A percentile compares a stretch with the other conserved stretches of the same genome.
Conservation (phyloP, 2,329 filamentous ascomycete species). For the Cryphonectria nitschkei region DNA sequence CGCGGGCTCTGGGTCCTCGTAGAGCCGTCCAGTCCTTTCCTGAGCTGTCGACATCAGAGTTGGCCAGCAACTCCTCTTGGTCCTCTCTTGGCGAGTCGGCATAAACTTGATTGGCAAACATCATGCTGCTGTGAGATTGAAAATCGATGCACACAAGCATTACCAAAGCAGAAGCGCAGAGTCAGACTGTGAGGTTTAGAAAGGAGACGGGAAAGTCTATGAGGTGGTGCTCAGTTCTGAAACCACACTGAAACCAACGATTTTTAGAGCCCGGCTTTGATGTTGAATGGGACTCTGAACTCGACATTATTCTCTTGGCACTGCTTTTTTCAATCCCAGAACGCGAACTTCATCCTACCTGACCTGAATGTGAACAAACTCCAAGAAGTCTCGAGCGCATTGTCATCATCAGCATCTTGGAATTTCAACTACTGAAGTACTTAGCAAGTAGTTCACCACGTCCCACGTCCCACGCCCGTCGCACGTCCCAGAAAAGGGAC, state of each 20-base stretch:
- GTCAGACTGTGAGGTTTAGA: not conserved
- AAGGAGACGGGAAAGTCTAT: too few species aligned
- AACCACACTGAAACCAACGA: not conserved
- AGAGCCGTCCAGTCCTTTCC: constrained; percentile 35
- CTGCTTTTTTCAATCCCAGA: too few species aligned
- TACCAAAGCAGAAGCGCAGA: not conserved
- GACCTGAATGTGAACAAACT: too few species aligned
- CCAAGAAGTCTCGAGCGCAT: too few species aligned
- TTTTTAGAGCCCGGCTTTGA: not conserved
- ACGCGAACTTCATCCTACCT: too few species aligned
- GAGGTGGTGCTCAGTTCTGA: not conserved
- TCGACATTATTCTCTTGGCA: too few species aligned
- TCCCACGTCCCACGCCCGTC: too few species aligned
- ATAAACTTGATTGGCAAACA: constrained; percentile 24
- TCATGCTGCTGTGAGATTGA: not conserved
- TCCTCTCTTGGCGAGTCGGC: constrained; percentile 35
- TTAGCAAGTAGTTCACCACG: too few species aligned
- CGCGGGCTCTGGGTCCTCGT: not conserved
- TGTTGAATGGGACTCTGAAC: too few species aligned
- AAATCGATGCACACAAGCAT: not conserved
- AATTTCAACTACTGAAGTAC: too few species aligned
- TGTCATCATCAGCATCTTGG: too few species aligned
- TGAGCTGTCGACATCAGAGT: constrained; percentile 39
- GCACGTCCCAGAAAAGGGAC: too few species aligned
- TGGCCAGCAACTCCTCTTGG: constrained; percentile 35